Percentiles rank a stretch among this genome's conserved stretches.
Conservation (phyloP, 2,329 filamentous ascomycete genomes). For the Claviceps sp. region DNA sequence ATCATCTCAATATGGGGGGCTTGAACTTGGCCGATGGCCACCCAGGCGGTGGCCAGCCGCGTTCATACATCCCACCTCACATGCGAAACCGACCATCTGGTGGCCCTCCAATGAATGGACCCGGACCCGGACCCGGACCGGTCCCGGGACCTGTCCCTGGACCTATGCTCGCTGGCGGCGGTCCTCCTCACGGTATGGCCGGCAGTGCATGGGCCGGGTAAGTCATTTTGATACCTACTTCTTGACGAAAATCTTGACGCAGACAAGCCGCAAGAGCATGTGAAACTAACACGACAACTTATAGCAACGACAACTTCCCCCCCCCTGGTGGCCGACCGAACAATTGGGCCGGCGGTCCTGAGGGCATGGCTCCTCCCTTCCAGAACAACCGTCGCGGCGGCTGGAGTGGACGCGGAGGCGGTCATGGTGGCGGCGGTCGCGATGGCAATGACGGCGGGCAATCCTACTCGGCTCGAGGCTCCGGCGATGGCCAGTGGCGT, state of each 20-base stretch:
- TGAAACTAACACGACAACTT: background rate
- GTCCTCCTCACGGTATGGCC: constrained; percentile 20
- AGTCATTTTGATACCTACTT: constrained; percentile 13
- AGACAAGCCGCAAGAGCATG: background rate
- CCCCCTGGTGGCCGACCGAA: constrained; percentile 19
- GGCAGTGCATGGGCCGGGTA: constrained; percentile 43
- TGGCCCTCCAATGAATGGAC: constrained; percentile 2
- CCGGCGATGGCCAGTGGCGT: constrained; percentile 90
- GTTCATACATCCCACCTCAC: constrained; percentile 78
- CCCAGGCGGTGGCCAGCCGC: constrained; percentile 17
- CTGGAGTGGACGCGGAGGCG: constrained; percentile 21
- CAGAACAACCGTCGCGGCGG: constrained; percentile 20
- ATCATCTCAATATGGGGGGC: constrained; percentile 71
- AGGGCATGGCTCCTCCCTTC: constrained; percentile 8
- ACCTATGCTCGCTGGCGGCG: constrained; percentile 26
- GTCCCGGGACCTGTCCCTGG: constrained; percentile 14
- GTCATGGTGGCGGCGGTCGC: constrained; percentile 18
- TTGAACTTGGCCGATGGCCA: constrained; percentile 45
- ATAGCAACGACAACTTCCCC: constrained; percentile 4
- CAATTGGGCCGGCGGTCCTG: constrained; percentile 19
- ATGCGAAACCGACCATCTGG: constrained; percentile 44
- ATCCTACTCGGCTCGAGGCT: constrained; percentile 54
- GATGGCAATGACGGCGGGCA: constrained; percentile 36
- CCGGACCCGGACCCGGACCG: background rate
- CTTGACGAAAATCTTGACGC: background rate